Percentiles rank a stretch among this genome's conserved stretches.
phyloP scores from a whole-genome alignment of 2,329 filamentous ascomycete species.

The Ophiostoma sp. region DNA sequence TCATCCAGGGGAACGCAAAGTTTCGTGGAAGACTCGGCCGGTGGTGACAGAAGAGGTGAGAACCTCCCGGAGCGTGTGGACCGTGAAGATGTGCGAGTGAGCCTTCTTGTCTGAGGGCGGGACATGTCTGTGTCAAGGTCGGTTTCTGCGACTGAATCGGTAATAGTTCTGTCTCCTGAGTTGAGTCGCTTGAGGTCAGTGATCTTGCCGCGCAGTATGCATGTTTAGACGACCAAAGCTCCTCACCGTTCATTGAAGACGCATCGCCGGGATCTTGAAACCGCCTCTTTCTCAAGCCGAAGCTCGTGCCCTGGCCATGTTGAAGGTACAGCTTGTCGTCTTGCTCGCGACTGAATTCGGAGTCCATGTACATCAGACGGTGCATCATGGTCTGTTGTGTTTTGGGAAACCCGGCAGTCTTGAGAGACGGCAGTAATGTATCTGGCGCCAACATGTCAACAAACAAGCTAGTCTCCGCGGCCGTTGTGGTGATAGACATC shows the following conservation, averaged over 20 bases:
- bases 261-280: background rate
- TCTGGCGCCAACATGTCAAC: background rate
- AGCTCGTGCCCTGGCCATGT: conserved; percentile 13
- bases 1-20: background rate
- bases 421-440: conserved; percentile 1
- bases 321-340: conserved; percentile 19
- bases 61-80: background rate
- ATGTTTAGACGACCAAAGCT: background rate
- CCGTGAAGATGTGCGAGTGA: background rate
- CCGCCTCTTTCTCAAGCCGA: background rate
- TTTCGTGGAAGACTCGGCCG: background rate
- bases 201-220: no score
- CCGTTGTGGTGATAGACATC: background rate
- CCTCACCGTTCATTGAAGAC: no score
- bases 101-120: background rate
- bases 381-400: background rate
- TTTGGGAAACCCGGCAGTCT: background rate
- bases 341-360: background rate
- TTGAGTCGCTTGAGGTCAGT: background rate
- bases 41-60: background rate
- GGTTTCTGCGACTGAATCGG: background rate
- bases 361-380: background rate
- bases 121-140: background rate
- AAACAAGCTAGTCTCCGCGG: background rate
- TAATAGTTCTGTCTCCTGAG: background rate